Base-by-base conservation (phyloP, 2,329 filamentous ascomycete genomes). In the Drechslerella dactyloides region DNA sequence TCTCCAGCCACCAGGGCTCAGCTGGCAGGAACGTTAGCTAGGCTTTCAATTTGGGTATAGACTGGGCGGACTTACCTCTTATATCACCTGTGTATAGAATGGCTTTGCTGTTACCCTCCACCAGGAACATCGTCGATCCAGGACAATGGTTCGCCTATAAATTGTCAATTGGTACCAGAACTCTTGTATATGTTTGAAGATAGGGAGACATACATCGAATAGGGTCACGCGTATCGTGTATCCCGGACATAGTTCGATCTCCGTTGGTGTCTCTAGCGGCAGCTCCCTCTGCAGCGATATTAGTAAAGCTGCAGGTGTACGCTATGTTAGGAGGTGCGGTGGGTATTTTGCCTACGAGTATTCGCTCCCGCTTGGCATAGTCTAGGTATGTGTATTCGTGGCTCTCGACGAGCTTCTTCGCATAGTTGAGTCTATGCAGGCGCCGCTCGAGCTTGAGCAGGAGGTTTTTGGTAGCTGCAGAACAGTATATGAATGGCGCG, bases 71-170 rank as follows among this genome's bases (percentile, higher is more conserved):
- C 69, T 58, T 78, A 82, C 82, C 88, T 74, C 93, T 85, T 44
- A 96, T 87, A 76, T 97, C 93, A 3, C 93, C 93, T 0, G 93
- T 96, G 77, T 97, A 97, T 0, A 97, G 81, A 1, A 96, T 84
- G 0, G 91, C 88, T 72, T 87, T 90, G 0, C 83, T 84, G 59
- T 85, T 80, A 1, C 86, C 87, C 80, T 97, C 90, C 27, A 97
- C 89, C 17, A 97, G 82, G 77, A 97, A 97, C 91, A 96, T 96
- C 17, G 94, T 91, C 17, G 91, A 88, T 0, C 93, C 93, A 0
- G 89, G 85, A 76, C 93, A 97, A 78, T 97, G 93, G 76, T 97
- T 97, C 0, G 93, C 78, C 77, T 78, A n/a, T 13, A 30, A n/a
- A n/a, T n/a, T n/a, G n/a, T n/a, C n/a, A n/a, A n/a, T n/a, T n/a